Evolutionary conservation across 1,139 yeast genomes (phyloP).

Genomic region (Diutina scorzettiae): DNA sequence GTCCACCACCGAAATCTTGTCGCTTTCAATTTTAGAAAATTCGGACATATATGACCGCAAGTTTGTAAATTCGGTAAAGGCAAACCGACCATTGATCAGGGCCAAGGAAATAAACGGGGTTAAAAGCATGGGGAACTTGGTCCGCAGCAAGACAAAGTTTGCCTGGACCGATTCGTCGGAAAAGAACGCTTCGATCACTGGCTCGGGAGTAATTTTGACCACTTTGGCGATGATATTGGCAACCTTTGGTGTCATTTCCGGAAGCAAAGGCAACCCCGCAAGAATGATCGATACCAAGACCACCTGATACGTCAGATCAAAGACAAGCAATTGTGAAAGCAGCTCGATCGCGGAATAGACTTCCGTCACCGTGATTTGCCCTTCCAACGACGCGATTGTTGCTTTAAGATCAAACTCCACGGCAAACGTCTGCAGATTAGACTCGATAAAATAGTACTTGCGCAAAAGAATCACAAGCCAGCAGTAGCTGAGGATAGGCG

Average conservation of each 20-base stretch:
- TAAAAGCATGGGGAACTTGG: constrained; percentile 66
- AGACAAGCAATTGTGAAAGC: constrained; percentile 27
- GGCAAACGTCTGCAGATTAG: constrained; percentile 14
- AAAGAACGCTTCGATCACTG: constrained; percentile 47
- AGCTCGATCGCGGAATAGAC: constrained; percentile 34
- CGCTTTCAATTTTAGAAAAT: constrained; percentile 26
- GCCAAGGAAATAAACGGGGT: constrained; percentile 52
- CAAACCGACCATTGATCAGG: constrained; percentile 53
- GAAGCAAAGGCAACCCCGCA: constrained; percentile 49
- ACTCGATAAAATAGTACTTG: constrained; percentile 38
- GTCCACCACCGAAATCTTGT: constrained; percentile 31
- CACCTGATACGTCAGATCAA: constrained; percentile 44
- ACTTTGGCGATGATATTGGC: constrained; percentile 41
- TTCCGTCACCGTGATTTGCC: constrained; percentile 11
- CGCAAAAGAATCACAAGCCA: constrained; percentile 63
- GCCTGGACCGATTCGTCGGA: constrained; percentile 40
- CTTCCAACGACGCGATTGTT: constrained; percentile 7
- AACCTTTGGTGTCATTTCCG: constrained; percentile 36
- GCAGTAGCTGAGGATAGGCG: constrained; percentile 45
- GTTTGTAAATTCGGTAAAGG: constrained; percentile 47
- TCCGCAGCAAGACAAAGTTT: constrained; percentile 47
- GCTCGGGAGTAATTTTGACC: constrained; percentile 41
- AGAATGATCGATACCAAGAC: constrained; percentile 48
- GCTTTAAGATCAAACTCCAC: constrained; percentile 6
- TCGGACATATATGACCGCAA: constrained; percentile 49